Conservation (phyloP, 148 eudicot genomes). For the Rheum nobile region DNA sequence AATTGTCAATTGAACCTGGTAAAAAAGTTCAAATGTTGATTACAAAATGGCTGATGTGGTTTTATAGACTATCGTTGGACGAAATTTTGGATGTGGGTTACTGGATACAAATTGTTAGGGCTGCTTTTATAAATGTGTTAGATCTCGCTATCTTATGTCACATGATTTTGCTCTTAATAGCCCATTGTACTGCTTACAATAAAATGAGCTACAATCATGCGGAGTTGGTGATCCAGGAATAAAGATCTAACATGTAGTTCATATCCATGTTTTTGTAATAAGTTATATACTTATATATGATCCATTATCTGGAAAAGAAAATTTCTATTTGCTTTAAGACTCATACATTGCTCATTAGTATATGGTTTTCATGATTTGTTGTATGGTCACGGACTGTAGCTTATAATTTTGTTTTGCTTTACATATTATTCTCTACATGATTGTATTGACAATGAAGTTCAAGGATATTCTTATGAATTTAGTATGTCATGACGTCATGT, state of each 20-base stretch:
- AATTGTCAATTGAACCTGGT: not conserved
- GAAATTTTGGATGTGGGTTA: no score
- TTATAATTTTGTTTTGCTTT: not conserved
- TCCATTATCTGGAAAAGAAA: not conserved
- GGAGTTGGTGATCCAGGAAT: no score
- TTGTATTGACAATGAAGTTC: not conserved
- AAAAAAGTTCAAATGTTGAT: not conserved
- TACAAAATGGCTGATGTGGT: not conserved
- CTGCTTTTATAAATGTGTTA: no score
- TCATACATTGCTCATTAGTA: not conserved
- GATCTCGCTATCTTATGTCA: no score
- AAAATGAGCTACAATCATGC: not conserved
- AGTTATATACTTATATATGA: no score
- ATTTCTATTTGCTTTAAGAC: no score
- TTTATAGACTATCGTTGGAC: not conserved
- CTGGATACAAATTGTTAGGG: no score
- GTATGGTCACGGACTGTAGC: not conserved
- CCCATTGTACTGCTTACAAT: not conserved
- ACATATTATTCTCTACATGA: not conserved
- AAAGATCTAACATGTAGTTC: no score
- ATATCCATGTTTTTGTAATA: not conserved
- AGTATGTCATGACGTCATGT: constrained; percentile 5
- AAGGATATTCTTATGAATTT: not conserved
- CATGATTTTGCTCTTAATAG: no score
- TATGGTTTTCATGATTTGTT: not conserved